Evolutionary conservation across 306 rosid species (phyloP).

Genomic region (Herpetospermum pedunculosum): DNA sequence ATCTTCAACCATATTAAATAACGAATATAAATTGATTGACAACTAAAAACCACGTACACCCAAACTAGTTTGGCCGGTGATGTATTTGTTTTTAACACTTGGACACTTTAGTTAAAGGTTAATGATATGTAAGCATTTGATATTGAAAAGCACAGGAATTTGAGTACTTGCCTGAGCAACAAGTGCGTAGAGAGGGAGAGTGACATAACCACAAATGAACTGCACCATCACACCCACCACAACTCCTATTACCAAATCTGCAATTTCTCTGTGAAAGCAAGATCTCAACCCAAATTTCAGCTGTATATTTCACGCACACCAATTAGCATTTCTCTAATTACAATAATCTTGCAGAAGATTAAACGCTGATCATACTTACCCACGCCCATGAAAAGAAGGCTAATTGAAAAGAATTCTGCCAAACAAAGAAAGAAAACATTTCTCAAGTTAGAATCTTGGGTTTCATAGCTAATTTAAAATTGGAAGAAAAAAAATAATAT

Average conservation of each 20-base stretch:
- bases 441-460: background rate
- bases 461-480: background rate
- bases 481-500: no score
- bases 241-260: slow-evolving; percentile 29
- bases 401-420: slow-evolving; percentile 56
- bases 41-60: no score
- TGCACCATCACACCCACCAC: slow-evolving; percentile 30
- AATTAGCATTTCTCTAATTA: no score
- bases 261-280: slow-evolving; percentile 40
- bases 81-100: no score
- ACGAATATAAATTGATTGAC: no score
- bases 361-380: slow-evolving; percentile 21
- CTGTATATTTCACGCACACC: slow-evolving; percentile 15
- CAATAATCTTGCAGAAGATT: background rate
- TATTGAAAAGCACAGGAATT: background rate
- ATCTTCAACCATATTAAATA: slow-evolving; percentile 19
- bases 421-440: background rate
- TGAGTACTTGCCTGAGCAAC: slow-evolving; percentile 38
- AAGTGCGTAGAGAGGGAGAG: slow-evolving; percentile 53
- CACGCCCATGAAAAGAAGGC: slow-evolving; percentile 56
- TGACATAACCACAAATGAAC: slow-evolving; percentile 46
- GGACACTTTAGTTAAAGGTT: no score
- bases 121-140: no score
- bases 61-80: no score
- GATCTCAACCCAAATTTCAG: slow-evolving; percentile 39